Evolutionary conservation across 2,329 filamentous ascomycete species (phyloP).

Genomic region (Periconia sp.): DNA sequence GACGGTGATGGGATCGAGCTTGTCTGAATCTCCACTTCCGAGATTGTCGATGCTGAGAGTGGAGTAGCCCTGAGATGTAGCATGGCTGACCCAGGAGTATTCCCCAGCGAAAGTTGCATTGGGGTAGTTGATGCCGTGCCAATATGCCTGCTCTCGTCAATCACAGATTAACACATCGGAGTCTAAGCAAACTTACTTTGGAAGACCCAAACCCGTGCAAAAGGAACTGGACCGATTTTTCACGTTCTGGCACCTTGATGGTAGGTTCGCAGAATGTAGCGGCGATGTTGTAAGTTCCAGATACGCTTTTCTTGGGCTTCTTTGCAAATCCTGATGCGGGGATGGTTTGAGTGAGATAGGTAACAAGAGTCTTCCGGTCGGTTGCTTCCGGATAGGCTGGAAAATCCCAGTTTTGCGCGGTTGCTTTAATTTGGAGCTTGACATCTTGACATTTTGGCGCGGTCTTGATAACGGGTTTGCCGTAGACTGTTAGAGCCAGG

Average conservation of each 20-base stretch:
- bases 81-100: constrained; percentile 28
- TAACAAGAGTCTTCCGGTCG: not conserved
- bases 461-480: not conserved
- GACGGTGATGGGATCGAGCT: constrained; percentile 62
- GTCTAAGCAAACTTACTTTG: not conserved
- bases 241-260: not conserved
- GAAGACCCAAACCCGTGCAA: constrained; percentile 1
- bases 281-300: constrained; percentile 2
- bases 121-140: constrained; percentile 1
- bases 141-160: constrained; percentile 5
- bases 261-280: constrained; percentile 3
- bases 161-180: not conserved
- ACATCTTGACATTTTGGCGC: not conserved
- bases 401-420: not conserved
- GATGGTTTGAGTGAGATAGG: not conserved
- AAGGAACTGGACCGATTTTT: constrained; percentile 2
- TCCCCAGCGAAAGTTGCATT: constrained; percentile 3
- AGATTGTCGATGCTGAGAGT: constrained; percentile 67
- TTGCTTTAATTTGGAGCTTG: not conserved
- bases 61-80: constrained; percentile 60
- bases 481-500: not conserved
- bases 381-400: constrained; percentile 2
- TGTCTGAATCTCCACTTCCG: constrained; percentile 61
- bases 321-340: not conserved
- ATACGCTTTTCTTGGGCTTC: not conserved